Evolutionary conservation across 305 asterid species (phyloP).

Genomic region (Coffea humblotiana): DNA sequence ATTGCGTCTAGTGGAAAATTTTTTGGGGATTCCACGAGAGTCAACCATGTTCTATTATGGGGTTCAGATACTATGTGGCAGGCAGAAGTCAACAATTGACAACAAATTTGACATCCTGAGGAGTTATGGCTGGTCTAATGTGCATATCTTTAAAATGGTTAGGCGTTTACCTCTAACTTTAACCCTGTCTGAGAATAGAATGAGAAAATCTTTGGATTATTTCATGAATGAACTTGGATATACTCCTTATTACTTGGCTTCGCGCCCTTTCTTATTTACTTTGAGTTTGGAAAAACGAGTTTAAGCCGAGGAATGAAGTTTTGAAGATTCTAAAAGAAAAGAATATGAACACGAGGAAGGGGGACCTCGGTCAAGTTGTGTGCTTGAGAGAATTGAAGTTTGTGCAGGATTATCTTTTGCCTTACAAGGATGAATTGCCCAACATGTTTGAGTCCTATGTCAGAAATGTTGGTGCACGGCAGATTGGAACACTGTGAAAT

Average conservation of each 20-base stretch:
- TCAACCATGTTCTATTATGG: not conserved
- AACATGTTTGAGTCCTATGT: constrained; percentile 9
- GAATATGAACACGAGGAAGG: constrained; percentile 2
- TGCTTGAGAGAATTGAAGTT: constrained; percentile 4
- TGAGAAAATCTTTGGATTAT: not conserved
- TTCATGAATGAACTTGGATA: constrained; percentile 13
- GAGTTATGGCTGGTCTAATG: constrained; percentile 14
- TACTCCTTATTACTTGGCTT: constrained; percentile 2
- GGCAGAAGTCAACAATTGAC: not conserved
- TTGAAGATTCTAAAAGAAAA: constrained; percentile 10
- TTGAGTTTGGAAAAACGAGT: constrained; percentile 17
- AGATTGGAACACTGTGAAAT: not conserved
- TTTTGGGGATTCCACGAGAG: not conserved
- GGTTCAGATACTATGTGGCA: not conserved
- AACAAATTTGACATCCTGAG: not conserved
- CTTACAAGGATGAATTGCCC: not conserved
- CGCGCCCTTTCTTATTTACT: not conserved
- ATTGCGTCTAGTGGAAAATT: not conserved
- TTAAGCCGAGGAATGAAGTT: constrained; percentile 18
- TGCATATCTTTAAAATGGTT: not conserved
- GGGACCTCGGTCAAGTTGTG: not conserved
- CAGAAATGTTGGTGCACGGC: no score
- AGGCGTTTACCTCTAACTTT: not conserved
- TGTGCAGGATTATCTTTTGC: constrained; percentile 5
- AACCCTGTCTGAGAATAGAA: not conserved